Evolutionary conservation across 495 filamentous ascomycete genomes (phyloP), one percentile per base, ranked within the genome.

Genomic region (Barbatosphaeria neglecta): DNA sequence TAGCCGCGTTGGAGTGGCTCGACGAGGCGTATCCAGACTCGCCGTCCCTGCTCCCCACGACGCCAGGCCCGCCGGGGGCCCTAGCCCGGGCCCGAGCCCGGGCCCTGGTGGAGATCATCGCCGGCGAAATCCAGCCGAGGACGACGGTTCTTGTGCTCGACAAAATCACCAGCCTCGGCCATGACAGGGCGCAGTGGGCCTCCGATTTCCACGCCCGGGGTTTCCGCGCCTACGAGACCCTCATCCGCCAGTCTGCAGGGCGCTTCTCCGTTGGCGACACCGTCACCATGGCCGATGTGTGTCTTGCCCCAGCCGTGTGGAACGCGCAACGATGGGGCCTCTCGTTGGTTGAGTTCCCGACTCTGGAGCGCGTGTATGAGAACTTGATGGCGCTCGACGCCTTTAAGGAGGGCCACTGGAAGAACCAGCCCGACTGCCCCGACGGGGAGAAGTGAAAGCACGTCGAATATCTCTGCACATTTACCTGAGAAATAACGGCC

Each of bases 261-360:
- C 47, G 39, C 39, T 77, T 69, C 48, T 72, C 67, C 37, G 67
- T 76, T 23, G 74, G 73, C 0, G 73, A 78, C 60, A 38, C 51
- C 39, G 58, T 77, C 9, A 70, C 66, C 0, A 41, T 75, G 44
- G 75, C 75, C 37, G 75, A 78, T 66, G 59, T 76, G n/a, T 67
- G 63, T 44, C 54, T 78, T 40, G 54, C 72, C 38, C 74, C 72
- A 22, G 72, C 72, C 23, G 68, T 68, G 18, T 75, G 70, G 67
- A 67, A 65, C 1, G 73, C 74, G 15, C 53, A 73, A 60, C 50
- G 71, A 35, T 67, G 61, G 9, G 70, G 68, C 8, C 66, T 78
- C 17, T 65, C 76, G 56, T 33, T 76, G 46, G 46, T 38, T 15
- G 44, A 17, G 31, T 72, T 64, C 39, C 68, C 68, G 17, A 64